Conservation (phyloP, 1,284 basidiomycete genomes). For the Trichosporon sp. region DNA sequence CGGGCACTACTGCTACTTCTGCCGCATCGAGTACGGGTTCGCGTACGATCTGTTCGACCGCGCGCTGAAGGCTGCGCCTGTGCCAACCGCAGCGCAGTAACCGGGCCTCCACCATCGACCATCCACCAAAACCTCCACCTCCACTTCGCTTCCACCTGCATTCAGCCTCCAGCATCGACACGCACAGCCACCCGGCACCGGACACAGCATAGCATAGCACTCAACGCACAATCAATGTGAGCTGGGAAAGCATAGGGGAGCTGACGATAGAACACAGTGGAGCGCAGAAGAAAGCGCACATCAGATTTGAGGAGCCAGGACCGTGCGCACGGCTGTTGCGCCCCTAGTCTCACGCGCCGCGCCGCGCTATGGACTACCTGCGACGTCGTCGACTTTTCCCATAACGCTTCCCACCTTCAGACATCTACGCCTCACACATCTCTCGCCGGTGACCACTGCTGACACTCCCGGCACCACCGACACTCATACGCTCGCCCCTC, state of each 20-base stretch:
- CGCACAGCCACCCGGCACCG: not conserved
- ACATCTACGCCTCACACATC: not conserved
- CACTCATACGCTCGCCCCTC: too few species aligned
- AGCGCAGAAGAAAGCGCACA: not conserved
- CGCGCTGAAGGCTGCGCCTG: not conserved
- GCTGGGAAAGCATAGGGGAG: not conserved
- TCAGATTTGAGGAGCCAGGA: not conserved
- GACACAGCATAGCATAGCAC: not conserved
- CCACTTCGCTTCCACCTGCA: not conserved
- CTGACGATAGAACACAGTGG: not conserved
- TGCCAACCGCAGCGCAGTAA: not conserved
- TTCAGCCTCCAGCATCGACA: not conserved
- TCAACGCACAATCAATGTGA: not conserved
- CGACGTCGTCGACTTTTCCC: not conserved
- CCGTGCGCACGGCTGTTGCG: not conserved
- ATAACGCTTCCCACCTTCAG: not conserved
- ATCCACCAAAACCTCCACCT: not conserved
- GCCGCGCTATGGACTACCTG: not conserved
- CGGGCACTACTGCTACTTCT: conserved; percentile 1
- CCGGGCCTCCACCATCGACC: not conserved
- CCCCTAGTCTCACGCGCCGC: not conserved
- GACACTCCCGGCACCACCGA: not conserved
- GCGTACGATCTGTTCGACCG: not conserved
- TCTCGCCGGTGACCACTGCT: not conserved
- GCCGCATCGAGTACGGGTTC: not conserved